Conservation (phyloP, 805 yeast genomes). For the Candida sakaeoensis region DNA sequence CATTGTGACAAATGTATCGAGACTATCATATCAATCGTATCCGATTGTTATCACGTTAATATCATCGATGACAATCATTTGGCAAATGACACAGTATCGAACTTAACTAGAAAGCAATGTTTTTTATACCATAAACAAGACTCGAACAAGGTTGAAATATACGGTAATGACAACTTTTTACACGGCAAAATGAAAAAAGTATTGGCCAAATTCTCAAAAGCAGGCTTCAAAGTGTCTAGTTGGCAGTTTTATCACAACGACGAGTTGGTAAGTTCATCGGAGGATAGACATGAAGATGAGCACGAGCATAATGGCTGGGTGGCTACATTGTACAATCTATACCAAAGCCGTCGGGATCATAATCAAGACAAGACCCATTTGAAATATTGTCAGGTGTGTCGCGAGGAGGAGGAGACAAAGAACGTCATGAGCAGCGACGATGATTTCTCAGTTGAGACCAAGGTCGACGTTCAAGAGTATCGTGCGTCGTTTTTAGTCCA, state of each 20-base stretch:
- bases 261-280: slow-evolving; percentile 14
- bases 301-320: slow-evolving; percentile 17
- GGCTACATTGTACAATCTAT: neutral
- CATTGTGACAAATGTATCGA: slow-evolving; percentile 54
- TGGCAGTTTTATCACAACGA: slow-evolving; percentile 29
- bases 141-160: slow-evolving; percentile 25
- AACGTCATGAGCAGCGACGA: slow-evolving; percentile 11
- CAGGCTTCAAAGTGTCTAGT: slow-evolving; percentile 36
- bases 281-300: slow-evolving; percentile 20
- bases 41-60: slow-evolving; percentile 14
- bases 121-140: slow-evolving; percentile 12
- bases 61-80: slow-evolving; percentile 10
- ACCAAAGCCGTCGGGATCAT: neutral
- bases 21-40: slow-evolving; percentile 28
- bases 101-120: slow-evolving; percentile 6
- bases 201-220: slow-evolving; percentile 20
- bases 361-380: slow-evolving; percentile 26
- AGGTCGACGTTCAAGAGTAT: slow-evolving; percentile 25
- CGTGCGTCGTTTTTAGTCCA: slow-evolving; percentile 53
- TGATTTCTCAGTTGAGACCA: slow-evolving; percentile 20
- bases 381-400: slow-evolving; percentile 41
- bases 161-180: slow-evolving; percentile 13
- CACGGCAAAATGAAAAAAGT: slow-evolving; percentile 19
- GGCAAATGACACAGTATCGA: neutral
- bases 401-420: slow-evolving; percentile 23